A percentile compares a stretch with the other conserved stretches of the same genome.
Evolutionary conservation across 805 yeast genomes (phyloP).

Genomic region (Hermanozyma aechmeae): DNA sequence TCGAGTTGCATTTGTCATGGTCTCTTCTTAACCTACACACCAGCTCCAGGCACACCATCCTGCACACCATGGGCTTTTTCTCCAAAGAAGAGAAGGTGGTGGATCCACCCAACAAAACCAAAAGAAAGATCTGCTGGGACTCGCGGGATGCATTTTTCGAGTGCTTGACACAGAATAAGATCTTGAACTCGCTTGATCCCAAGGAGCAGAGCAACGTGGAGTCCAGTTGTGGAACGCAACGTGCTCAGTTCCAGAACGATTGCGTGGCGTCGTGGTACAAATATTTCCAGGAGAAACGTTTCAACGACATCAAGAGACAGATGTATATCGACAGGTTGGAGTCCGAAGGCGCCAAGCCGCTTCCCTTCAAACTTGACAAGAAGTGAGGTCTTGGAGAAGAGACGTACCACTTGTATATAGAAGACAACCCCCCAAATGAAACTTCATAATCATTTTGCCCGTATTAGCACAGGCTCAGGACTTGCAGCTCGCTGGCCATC

Average conservation of each 20-base stretch:
- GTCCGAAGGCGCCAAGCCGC: conserved; percentile 44
- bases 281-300: conserved; percentile 86
- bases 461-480: no score
- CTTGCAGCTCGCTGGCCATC: no score
- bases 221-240: conserved; percentile 47
- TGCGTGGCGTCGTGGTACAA: conserved; percentile 85
- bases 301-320: conserved; percentile 62
- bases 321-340: conserved; percentile 62
- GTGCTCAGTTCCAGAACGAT: conserved; percentile 52
- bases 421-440: no score
- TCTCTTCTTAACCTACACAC: no score
- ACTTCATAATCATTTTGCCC: no score
- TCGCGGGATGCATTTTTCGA: conserved; percentile 69
- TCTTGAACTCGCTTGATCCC: conserved; percentile 62
- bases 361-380: not conserved
- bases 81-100: conserved; percentile 23
- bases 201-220: conserved; percentile 38
- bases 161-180: conserved; percentile 61
- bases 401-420: no score
- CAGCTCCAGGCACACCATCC: no score
- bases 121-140: conserved; percentile 82
- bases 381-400: not conserved
- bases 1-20: no score
- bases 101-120: conserved; percentile 50
- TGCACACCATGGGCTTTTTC: conserved; percentile 44